Base-by-base conservation (phyloP, 176 grass and related monocot genomes). In the Microstegium vimineum region DNA sequence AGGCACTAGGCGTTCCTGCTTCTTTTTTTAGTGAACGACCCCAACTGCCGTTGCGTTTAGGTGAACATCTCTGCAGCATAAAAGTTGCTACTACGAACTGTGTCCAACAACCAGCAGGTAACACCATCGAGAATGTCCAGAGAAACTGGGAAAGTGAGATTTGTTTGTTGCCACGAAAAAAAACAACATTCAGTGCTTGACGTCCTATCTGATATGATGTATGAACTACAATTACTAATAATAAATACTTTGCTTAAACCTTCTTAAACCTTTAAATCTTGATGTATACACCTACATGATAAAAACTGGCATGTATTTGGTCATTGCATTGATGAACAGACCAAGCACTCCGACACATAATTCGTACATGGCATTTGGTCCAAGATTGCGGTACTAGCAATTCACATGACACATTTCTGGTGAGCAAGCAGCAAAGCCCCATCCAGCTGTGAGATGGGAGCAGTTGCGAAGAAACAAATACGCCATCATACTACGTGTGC, bases 381-480 rank as follows among this genome's bases (percentile, higher is more conserved):
- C 80, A 74, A 31, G 38, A 84, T 26, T 69, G 61, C 4, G 3
- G 75, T 37, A 80, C 63, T 31, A 62, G 62, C 61, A 42, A 71
- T 70, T 76, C 60, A 65, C 67, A 86, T 86, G 68, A 23, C 59
- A 71, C 33, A 73, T 69, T 76, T 70, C 49, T 63, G 71, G 35
- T 71, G 56, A 35, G 31, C 86, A 45, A 35, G 32, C 86, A 52
- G 11, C 62, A 56, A 77, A 56, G 85, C 36, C 43, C 63, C 64
- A 82, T 71, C 63, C 83, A 89, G 83, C 83, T 82, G 73, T 89
- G 72, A 70, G 41, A 64, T 74, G 66, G 78, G 71, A 81, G 77
- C 83, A 86, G 83, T 85, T 82, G 79, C 83, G 78, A 82, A 31
- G 73, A 86, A 90, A 76, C 76, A 20, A 76, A 75, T 45, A 68